Base-by-base conservation (phyloP, 257 asterid genomes). In the Solanum medicagineum region DNA sequence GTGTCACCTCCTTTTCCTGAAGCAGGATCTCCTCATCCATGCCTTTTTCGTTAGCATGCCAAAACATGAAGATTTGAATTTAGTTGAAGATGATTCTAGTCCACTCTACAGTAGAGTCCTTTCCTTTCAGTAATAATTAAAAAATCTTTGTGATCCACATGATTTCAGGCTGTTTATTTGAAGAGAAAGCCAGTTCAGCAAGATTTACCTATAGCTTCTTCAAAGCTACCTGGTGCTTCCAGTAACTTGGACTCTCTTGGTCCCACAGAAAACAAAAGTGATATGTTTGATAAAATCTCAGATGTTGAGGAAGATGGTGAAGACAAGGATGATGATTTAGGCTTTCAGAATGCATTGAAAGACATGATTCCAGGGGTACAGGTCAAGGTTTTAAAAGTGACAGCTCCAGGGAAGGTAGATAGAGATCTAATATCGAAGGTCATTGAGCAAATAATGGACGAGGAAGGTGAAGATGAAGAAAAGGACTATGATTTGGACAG, bases 321-420 rank as follows among this genome's bases (percentile, higher is more conserved):
- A 71, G 97, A 93, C 85, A 85, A 60, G 89, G 98, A 93, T 71
- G 98, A 94, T 77, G 98, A 93, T 88, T 87, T 90, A 83, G 91
- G 92, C 89, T 90, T 92, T 70, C 96, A 94, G 86, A 92, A 89
- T 88, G 92, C 91, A 84, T 87, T 96, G 91, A 90, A 87, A 51
- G 97, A 96, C 93, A 91, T 96, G 95, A 95, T 95, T 88, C 98
- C 98, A 87, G 98, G 98, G 79, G 93, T 92, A 91, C 92, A 93
- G 91, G 97, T 96, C 86, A 95, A 94, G 92, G 97, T 96, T 85
- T 90, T 95, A 90, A 92, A 93, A 87, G 97, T 93, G 85, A 93
- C 96, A 83, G 81, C 93, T 55, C 98, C 98, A 6, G 92, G 89
- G 86, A 94, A 94, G 90, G 91, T 89, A 80, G 97, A 95, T 87